Conservation (phyloP, 2,329 filamentous ascomycete genomes). For the Calonectria crousiana region DNA sequence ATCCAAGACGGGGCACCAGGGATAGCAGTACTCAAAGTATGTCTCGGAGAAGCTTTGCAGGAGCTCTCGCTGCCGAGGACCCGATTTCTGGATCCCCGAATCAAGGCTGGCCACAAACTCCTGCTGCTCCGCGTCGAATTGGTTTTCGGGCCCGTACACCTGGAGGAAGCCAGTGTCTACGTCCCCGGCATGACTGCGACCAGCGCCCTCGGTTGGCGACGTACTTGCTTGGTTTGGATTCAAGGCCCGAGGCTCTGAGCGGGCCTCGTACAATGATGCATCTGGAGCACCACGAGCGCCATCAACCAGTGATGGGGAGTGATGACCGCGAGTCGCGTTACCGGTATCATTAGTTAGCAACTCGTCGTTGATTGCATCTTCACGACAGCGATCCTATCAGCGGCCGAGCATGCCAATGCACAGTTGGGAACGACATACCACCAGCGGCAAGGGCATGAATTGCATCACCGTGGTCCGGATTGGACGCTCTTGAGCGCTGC, state of each 20-base stretch:
- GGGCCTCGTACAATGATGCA: background rate
- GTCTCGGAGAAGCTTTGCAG: slow-evolving; percentile 57
- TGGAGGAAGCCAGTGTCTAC: slow-evolving; percentile 52
- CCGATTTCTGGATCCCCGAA: slow-evolving; percentile 32
- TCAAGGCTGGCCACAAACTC: slow-evolving; percentile 45
- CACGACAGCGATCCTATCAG: background rate
- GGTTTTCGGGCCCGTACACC: slow-evolving; percentile 50
- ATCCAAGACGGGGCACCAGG: slow-evolving; percentile 57
- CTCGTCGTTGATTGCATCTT: background rate
- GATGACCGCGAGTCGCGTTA: too few relatives aligned
- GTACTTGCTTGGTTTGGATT: slow-evolving; percentile 30
- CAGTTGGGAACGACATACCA: background rate
- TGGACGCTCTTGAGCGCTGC: slow-evolving; percentile 21
- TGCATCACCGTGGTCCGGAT: background rate
- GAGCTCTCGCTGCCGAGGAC: slow-evolving; percentile 40
- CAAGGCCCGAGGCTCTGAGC: background rate
- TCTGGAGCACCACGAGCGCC: background rate
- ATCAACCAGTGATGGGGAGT: background rate
- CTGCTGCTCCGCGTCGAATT: slow-evolving; percentile 46
- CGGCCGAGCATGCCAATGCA: background rate
- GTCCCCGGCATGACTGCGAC: slow-evolving; percentile 46
- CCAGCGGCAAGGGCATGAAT: background rate
- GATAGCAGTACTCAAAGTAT: slow-evolving; percentile 56
- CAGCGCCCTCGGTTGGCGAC: slow-evolving; percentile 34
- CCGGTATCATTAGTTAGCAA: background rate